Evolutionary conservation across 805 yeast species (phyloP).

Genomic region (Ogataea populi-albae): DNA sequence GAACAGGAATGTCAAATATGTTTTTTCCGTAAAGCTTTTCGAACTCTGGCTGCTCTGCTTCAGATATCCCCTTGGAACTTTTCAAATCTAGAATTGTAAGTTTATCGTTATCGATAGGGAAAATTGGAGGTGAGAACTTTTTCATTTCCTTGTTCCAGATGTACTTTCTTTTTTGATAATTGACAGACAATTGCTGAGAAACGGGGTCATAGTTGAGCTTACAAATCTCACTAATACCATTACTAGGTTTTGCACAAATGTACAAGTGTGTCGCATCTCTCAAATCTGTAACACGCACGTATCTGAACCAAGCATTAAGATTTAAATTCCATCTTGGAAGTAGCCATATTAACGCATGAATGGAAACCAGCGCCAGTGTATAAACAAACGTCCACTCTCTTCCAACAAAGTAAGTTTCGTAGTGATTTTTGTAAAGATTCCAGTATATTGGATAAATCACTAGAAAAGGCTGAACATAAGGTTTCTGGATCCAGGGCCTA

Average conservation of each 20-base stretch:
- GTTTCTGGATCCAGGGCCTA: slow-evolving; percentile 54
- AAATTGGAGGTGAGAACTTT: slow-evolving; percentile 78
- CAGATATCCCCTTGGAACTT: slow-evolving; percentile 34
- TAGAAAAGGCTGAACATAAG: slow-evolving; percentile 81
- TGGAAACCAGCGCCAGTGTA: slow-evolving; percentile 65
- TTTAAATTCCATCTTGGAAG: slow-evolving; percentile 93
- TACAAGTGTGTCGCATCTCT: slow-evolving; percentile 68
- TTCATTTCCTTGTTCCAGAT: slow-evolving; percentile 54
- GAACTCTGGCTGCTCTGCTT: slow-evolving; percentile 34
- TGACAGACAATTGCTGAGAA: slow-evolving; percentile 63
- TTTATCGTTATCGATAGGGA: slow-evolving; percentile 62
- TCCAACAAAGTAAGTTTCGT: slow-evolving; percentile 81
- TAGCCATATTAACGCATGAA: slow-evolving; percentile 75
- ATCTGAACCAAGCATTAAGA: slow-evolving; percentile 68
- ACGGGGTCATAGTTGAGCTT: slow-evolving; percentile 52
- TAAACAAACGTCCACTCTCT: slow-evolving; percentile 95
- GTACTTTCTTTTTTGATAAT: slow-evolving; percentile 90
- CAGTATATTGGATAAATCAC: slow-evolving; percentile 72
- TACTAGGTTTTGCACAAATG: slow-evolving; percentile 78
- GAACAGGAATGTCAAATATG: slow-evolving; percentile 91
- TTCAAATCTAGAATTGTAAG: slow-evolving; percentile 61
- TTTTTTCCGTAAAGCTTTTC: slow-evolving; percentile 75
- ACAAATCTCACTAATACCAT: slow-evolving; percentile 82
- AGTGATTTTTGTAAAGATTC: slow-evolving; percentile 61
- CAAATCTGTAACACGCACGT: slow-evolving; percentile 47